A percentile compares a stretch with the other conserved stretches of the same genome.
These are phyloP conservation scores for Phytophthora litchii DNA, from an alignment of 352 stramenopile genomes.

Conservation along the genomic window DNA sequence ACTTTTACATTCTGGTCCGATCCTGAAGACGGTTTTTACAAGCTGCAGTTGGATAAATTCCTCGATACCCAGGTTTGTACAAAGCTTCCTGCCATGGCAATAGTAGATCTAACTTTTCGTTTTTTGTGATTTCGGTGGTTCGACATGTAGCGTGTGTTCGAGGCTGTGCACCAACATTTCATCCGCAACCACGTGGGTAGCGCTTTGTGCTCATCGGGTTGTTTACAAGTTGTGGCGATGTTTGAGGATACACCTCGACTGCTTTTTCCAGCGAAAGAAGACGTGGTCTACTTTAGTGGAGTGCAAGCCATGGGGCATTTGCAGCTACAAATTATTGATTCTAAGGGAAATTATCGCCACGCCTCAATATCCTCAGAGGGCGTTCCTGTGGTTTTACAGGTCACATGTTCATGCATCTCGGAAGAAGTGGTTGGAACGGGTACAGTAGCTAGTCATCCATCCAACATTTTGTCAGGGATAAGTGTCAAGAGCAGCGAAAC, in stretches of 20 bases:
- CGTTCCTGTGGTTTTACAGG: conserved; percentile 38
- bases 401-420: conserved; percentile 37
- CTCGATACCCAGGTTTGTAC: conserved; percentile 35
- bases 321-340: conserved; percentile 32
- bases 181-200: conserved; percentile 49
- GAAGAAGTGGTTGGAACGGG: not conserved
- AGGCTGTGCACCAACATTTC: conserved; percentile 66
- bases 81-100: not conserved
- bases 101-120: not conserved
- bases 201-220: conserved; percentile 41
- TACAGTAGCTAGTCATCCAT: not conserved
- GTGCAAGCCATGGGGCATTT: conserved; percentile 36
- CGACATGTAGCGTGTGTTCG: conserved; percentile 41
- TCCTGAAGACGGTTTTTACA: conserved; percentile 22
- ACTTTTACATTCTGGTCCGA: conserved; percentile 47
- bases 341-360: conserved; percentile 9
- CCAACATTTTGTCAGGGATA: not conserved
- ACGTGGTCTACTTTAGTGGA: conserved; percentile 37
- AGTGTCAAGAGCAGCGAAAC: not conserved
- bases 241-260: conserved; percentile 41
- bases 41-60: conserved; percentile 52
- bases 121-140: not conserved
- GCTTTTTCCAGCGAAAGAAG: conserved; percentile 17
- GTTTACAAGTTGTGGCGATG: conserved; percentile 44
- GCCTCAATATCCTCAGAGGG: conserved; percentile 23